Base-by-base conservation (phyloP, 140 eudicot species). In the Cichorium intybus region DNA sequence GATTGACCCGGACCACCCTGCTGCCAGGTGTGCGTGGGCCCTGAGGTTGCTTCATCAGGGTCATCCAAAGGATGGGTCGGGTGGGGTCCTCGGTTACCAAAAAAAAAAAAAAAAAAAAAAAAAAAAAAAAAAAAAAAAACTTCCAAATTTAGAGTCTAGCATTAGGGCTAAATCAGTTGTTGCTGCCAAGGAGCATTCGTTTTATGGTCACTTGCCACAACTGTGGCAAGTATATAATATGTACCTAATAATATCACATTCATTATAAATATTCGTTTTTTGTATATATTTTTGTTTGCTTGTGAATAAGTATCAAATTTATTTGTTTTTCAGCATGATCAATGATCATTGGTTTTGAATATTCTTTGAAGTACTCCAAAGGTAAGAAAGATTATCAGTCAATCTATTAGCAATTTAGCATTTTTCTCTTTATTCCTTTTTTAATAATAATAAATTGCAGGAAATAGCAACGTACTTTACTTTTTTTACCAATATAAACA, bases 71-170 rank as follows among this genome's bases (percentile, higher is more conserved):
- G n/a, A n/a, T n/a, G n/a, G n/a, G n/a, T n/a, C n/a, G n/a, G n/a
- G n/a, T n/a, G n/a, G n/a, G n/a, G n/a, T n/a, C n/a, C n/a, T n/a
- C n/a, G n/a, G n/a, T n/a, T n/a, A n/a, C n/a, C n/a, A n/a, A n/a
- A n/a, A n/a, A n/a, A n/a, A n/a, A n/a, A n/a, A n/a, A n/a, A n/a
- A n/a, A n/a, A n/a, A n/a, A n/a, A n/a, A n/a, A n/a, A n/a, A n/a
- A n/a, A n/a, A n/a, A n/a, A n/a, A n/a, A n/a, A n/a, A n/a, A n/a
- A n/a, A n/a, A n/a, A n/a, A n/a, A n/a, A n/a, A n/a, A n/a, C 89
- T 86, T 57, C 95, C 89, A 2, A 73, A 66, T 28, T 74, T 86
- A 69, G 82, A 80, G 68, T 73, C 81, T 23, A 82, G 76, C 68
- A 73, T 86, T 27, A 73, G 84, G 57, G 60, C 85, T 54, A 70